Evolutionary conservation across 768 basidiomycete genomes (phyloP), one percentile per base, ranked within the genome.

Genomic region (Bullera alba): DNA sequence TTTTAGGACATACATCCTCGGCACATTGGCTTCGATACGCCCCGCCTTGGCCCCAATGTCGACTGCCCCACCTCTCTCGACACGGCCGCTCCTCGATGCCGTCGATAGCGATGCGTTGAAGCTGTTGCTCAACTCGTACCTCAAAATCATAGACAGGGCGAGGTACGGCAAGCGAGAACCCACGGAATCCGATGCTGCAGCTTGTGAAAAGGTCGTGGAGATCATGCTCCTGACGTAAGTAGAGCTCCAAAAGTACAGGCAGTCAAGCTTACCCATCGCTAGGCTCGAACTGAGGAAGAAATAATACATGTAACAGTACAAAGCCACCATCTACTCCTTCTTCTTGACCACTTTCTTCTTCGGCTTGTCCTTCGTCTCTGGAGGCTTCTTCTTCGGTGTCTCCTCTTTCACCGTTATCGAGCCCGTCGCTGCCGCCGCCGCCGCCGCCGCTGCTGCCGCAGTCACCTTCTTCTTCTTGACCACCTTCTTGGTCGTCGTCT

Each of bases 161-260:
- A 46, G 56, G 27, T 72, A 61, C 46, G 60, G 54, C 10, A 54
- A 60, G 14, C 52, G 57, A 14, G 70, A 72, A 44, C 70, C 70
- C 23, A 53, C 22, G 22, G 68, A 67, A 46, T 51, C 45, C 22
- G 64, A 70, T 37, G 69, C 65, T 14, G 65, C 58, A 42, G 61
- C 65, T 15, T 57, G 53, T 27, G 57, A 67, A 41, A 69, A 65
- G 51, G 50, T 72, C 12, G 61, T 70, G 4, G 60, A 65, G 38
- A 53, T 69, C 22, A 52, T 70, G 4, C 42, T 65, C 32, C 47
- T 63, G 19, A 58, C 66, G 61, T 67, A 50, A 53, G 65, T 67
- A 6, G 4, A n/a, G 6, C 6, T 22, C n/a, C 8, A 25, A 36
- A 5, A 5, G n/a, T 39, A 4, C 17, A 19, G 38, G 7, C 38